Evolutionary conservation across 345 rosid species (phyloP), one percentile per base, ranked within the genome.

Genomic region (Bruguiera gymnorhiza): DNA sequence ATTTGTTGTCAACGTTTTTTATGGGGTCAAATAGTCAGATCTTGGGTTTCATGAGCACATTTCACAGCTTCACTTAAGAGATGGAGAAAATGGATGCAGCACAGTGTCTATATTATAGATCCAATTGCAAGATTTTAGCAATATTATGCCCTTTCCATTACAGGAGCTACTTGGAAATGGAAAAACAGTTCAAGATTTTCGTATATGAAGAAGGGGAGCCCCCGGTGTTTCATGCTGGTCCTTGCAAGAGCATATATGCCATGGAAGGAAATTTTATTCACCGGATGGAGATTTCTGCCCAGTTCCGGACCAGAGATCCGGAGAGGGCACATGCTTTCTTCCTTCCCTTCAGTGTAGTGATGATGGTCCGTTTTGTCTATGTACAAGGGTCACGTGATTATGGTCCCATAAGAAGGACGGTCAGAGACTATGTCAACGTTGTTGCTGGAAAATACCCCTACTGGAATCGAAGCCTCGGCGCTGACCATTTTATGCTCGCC

Each of bases 131-230:
- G 2, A 6, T 48, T 27, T 21, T 32, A 26, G 20, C 39, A 29
- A 50, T 8, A 3, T 15, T 37, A 6, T 58, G 51, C 27, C 23
- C 37, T 39, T 52, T 19, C 56, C 46, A 39, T 59, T 72, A 3
- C 68, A 90, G 97, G 90, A 93, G 98, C 70, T 93, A 93, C 80
- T 64, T 86, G 82, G 97, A 90, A 76, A 93, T 93, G 98, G 98
- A 93, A 68, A 86, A 82, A 55, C 79, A 78, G 55, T 93, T 93
- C 53, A 90, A 89, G 83, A 81, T 93, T 13, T 90, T 71, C 61
- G 84, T 90, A 13, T 93, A 93, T 65, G 83, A 82, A 67, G 96
- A 93, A 84, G 98, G 98, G 6, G 96, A 93, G 51, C 95, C 88
- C 1, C 97, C 96, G 0, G 83, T 93, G 29, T 93, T 90, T 68